These are phyloP conservation scores for Trypanosoma theileri DNA, from an alignment of 208 protist species.

Conservation along the genomic window DNA sequence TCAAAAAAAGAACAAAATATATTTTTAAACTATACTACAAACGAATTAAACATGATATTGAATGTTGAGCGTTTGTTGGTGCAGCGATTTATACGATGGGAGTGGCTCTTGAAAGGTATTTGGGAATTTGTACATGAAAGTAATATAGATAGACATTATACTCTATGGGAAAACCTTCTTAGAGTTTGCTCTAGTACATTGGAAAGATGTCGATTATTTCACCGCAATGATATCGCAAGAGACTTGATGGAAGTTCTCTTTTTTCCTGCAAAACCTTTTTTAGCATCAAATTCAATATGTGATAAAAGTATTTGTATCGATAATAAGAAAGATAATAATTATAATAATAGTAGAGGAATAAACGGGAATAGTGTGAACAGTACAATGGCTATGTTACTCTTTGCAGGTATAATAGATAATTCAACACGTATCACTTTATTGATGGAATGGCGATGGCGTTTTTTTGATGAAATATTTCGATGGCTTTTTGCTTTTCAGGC, in stretches of 20 bases:
- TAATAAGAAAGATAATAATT: no score
- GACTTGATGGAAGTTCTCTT: constrained; percentile 29
- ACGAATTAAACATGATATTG: not conserved
- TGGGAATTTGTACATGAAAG: constrained; percentile 10
- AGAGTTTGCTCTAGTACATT: constrained; percentile 18
- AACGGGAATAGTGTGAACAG: not conserved
- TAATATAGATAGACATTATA: not conserved
- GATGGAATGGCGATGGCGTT: constrained; percentile 5
- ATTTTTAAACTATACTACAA: not conserved
- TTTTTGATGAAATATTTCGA: constrained; percentile 21
- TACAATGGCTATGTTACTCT: constrained; percentile 12
- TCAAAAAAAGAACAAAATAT: not conserved
- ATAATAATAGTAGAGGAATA: no score
- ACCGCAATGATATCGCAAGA: constrained; percentile 30
- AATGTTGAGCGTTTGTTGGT: constrained; percentile 13
- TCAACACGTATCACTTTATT: not conserved
- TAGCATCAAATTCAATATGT: not conserved
- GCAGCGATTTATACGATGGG: constrained; percentile 24
- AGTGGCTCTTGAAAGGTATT: constrained; percentile 28
- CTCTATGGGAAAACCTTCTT: constrained; percentile 11
- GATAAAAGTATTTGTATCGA: not conserved
- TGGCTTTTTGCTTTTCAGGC: constrained; percentile 20
- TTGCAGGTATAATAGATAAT: not conserved
- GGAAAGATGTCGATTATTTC: constrained; percentile 23
- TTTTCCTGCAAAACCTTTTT: constrained; percentile 26